Percentiles rank a stretch among this genome's conserved stretches.
Evolutionary conservation across 805 yeast species (phyloP).

Genomic region (Ogataea trehalophila): DNA sequence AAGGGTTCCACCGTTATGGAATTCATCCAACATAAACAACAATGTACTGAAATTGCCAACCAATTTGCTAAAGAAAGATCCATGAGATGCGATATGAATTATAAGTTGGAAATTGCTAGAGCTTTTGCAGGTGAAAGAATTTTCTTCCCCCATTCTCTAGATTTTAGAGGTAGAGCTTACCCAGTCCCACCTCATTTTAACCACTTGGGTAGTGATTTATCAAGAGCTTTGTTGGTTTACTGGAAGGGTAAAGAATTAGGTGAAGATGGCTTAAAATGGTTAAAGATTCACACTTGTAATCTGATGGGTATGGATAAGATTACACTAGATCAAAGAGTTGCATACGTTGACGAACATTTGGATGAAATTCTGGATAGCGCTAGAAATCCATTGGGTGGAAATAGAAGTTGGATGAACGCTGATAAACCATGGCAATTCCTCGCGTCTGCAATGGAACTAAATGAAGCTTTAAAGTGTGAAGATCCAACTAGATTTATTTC

Average conservation of each 20-base stretch:
- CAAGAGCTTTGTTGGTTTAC: constrained; percentile 64
- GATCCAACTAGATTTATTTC: constrained; percentile 65
- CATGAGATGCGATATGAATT: constrained; percentile 88
- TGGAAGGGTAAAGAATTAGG: constrained; percentile 78
- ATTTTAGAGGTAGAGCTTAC: constrained; percentile 81
- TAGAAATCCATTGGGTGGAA: constrained; percentile 51
- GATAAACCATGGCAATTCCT: constrained; percentile 85
- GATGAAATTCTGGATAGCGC: constrained; percentile 55
- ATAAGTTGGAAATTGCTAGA: constrained; percentile 91
- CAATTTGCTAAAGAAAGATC: constrained; percentile 70
- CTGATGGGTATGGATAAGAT: constrained; percentile 72
- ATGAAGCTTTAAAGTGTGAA: constrained; percentile 52
- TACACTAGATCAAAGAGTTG: constrained; percentile 57
- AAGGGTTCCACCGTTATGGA: constrained; percentile 67
- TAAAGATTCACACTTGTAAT: constrained; percentile 71
- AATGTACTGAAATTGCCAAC: constrained; percentile 51
- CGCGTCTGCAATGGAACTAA: constrained; percentile 63
- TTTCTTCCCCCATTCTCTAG: constrained; percentile 76
- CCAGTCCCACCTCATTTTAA: constrained; percentile 78
- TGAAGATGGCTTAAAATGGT: constrained; percentile 60
- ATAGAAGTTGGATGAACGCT: constrained; percentile 65
- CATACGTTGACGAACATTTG: constrained; percentile 53
- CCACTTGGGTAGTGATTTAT: constrained; percentile 75
- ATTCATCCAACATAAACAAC: constrained; percentile 61
- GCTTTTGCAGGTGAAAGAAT: constrained; percentile 79